Percentiles rank a stretch among this genome's conserved stretches.
These are phyloP conservation scores for Acanthamoeba sp. DNA, from an alignment of 208 protist species.

Conservation along the genomic window DNA sequence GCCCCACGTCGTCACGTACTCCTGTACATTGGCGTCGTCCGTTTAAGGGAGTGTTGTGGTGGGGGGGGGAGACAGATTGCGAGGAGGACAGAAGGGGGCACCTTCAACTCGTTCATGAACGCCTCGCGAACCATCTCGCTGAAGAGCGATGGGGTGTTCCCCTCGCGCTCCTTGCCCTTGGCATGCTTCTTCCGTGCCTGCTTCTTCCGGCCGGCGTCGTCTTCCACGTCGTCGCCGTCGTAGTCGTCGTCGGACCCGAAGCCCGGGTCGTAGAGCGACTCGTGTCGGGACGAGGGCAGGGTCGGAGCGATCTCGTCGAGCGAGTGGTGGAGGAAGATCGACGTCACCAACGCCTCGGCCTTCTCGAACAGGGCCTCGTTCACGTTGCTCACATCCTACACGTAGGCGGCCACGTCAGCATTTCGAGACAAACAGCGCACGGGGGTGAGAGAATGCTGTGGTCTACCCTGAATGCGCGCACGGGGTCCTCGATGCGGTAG, in stretches of 20 bases:
- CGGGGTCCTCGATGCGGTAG: conserved; percentile 9
- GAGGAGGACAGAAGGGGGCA: background rate
- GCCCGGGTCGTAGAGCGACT: background rate
- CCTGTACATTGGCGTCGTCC: too few species aligned
- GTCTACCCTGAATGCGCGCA: background rate
- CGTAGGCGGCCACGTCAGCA: too few species aligned
- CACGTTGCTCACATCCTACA: conserved; percentile 31
- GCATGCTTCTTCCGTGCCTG: background rate
- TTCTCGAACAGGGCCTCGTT: conserved; percentile 22
- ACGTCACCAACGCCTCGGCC: conserved; percentile 9
- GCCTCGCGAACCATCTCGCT: background rate
- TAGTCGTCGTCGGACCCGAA: background rate
- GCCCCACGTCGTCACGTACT: background rate
- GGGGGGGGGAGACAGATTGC: background rate
- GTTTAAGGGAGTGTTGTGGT: too few species aligned
- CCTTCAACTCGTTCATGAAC: background rate
- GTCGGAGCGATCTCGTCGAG: conserved; percentile 2
- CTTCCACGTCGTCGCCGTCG: background rate
- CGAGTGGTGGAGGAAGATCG: conserved; percentile 18
- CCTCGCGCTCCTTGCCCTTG: background rate
- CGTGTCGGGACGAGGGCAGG: background rate
- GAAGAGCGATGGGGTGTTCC: background rate
- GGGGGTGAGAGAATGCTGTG: background rate
- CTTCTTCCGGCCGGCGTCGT: background rate
- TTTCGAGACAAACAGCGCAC: too few species aligned